These are phyloP conservation scores for Gyrodon lividus DNA, from an alignment of 768 basidiomycete species.

Conservation along the genomic window DNA sequence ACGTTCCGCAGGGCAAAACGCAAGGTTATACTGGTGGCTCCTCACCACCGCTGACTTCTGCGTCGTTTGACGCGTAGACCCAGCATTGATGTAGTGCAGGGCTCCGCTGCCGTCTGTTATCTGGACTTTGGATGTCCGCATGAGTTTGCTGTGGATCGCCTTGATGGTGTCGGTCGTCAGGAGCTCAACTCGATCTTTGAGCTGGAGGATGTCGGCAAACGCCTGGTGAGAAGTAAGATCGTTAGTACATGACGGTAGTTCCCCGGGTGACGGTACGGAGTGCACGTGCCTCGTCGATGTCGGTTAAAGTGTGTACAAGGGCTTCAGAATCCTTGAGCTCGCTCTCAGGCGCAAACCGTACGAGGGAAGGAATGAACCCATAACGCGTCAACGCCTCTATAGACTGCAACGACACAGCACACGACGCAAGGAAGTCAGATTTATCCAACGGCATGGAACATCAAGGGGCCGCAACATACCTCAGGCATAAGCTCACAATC, in stretches of 20 bases:
- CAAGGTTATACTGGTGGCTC: conserved; percentile 34
- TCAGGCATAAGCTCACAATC: conserved; percentile 20
- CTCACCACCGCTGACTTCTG: conserved; percentile 31
- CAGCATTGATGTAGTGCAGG: conserved; percentile 31
- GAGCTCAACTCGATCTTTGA: conserved; percentile 24
- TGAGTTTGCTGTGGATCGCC: conserved; percentile 27
- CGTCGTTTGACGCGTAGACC: conserved; percentile 26
- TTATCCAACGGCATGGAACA: not conserved
- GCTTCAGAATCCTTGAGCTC: conserved; percentile 23
- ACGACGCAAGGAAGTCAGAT: not conserved
- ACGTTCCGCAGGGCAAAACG: conserved; percentile 29
- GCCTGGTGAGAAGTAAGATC: conserved; percentile 16
- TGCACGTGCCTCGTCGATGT: conserved; percentile 25
- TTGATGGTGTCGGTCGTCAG: conserved; percentile 31
- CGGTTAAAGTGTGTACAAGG: conserved; percentile 18
- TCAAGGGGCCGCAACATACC: conserved; percentile 10
- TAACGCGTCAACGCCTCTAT: conserved; percentile 23
- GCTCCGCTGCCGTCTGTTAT: conserved; percentile 15
- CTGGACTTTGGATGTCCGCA: conserved; percentile 32
- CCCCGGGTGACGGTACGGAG: not conserved
- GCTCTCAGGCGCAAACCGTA: conserved; percentile 24
- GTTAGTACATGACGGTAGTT: too few species aligned
- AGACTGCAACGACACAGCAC: conserved; percentile 16
- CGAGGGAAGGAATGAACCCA: conserved; percentile 25
- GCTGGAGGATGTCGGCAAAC: conserved; percentile 20